A percentile compares a stretch with the other conserved stretches of the same genome.
phyloP scores from a whole-genome alignment of 2,329 filamentous ascomycete genomes.

The Thyridium curvatum region DNA sequence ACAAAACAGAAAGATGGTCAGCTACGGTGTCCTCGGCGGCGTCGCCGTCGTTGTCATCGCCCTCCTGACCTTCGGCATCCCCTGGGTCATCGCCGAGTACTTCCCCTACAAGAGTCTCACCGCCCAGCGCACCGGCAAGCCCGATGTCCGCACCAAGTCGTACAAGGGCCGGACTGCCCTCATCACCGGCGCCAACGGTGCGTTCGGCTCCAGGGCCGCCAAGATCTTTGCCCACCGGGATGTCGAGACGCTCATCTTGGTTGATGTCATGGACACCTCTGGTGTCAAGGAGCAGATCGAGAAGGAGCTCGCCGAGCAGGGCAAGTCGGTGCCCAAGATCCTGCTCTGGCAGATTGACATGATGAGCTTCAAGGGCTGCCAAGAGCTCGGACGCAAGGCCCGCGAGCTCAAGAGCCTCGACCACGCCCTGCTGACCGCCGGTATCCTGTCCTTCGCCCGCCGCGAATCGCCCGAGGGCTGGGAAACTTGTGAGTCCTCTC shows the following conservation, averaged over 20 bases:
- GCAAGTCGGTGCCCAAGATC: constrained; percentile 21
- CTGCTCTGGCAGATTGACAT: constrained; percentile 28
- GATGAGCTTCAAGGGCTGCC: constrained; percentile 26
- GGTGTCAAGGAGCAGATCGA: constrained; percentile 25
- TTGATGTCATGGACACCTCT: constrained; percentile 25
- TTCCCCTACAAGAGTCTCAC: constrained; percentile 25
- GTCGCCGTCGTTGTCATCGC: constrained; percentile 8
- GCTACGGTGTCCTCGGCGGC: constrained; percentile 1
- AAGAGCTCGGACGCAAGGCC: constrained; percentile 20
- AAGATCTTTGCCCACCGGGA: constrained; percentile 26
- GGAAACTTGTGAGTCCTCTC: constrained; percentile 24
- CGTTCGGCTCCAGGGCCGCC: constrained; percentile 26
- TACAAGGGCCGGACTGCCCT: constrained; percentile 27
- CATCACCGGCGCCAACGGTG: constrained; percentile 27
- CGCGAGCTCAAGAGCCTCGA: constrained; percentile 20
- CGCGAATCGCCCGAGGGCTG: constrained; percentile 29
- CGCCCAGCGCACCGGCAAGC: constrained; percentile 23
- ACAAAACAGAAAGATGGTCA: constrained; percentile 1
- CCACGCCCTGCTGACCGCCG: constrained; percentile 28
- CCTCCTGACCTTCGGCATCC: constrained; percentile 21
- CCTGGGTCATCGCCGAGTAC: constrained; percentile 23
- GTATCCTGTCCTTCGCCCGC: constrained; percentile 27
- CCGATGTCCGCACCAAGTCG: constrained; percentile 24
- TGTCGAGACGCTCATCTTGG: constrained; percentile 25
- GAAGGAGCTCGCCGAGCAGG: constrained; percentile 15